These are phyloP conservation scores for Calycina herbarum DNA, from an alignment of 2,329 filamentous ascomycete species.

Conservation along the genomic window DNA sequence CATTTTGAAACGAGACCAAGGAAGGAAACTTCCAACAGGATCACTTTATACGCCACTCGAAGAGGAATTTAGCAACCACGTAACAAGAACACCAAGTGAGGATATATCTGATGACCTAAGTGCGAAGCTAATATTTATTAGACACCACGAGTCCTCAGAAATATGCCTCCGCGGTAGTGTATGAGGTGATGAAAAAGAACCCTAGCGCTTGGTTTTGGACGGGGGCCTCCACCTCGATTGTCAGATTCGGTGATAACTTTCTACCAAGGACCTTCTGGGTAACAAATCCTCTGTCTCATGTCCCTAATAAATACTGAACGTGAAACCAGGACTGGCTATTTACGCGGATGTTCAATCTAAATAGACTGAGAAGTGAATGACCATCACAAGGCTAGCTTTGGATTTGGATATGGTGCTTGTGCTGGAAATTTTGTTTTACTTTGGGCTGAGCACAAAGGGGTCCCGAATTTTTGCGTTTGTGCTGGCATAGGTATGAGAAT, in stretches of 20 bases:
- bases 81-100: slow-evolving; percentile 28
- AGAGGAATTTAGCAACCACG: slow-evolving; percentile 26
- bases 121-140: slow-evolving; percentile 6
- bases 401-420: too few species aligned
- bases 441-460: too few species aligned
- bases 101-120: slow-evolving; percentile 1
- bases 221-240: slow-evolving; percentile 20
- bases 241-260: slow-evolving; percentile 26
- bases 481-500: too few species aligned
- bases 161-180: slow-evolving; percentile 30
- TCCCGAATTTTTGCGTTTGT: too few species aligned
- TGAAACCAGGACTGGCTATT: slow-evolving; percentile 17
- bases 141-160: slow-evolving; percentile 18
- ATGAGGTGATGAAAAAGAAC: slow-evolving; percentile 18
- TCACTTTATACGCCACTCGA: slow-evolving; percentile 29
- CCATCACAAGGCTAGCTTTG: too few species aligned
- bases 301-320: not conserved
- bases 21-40: slow-evolving; percentile 28
- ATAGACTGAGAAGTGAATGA: slow-evolving; percentile 8
- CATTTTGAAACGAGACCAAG: slow-evolving; percentile 29
- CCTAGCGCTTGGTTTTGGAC: slow-evolving; percentile 33
- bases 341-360: slow-evolving; percentile 20
- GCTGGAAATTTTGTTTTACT: too few species aligned
- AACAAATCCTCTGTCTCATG: not conserved
- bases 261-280: slow-evolving; percentile 29